These are phyloP conservation scores for Phialocephala sp. DNA, from an alignment of 2,329 filamentous ascomycete genomes.

Conservation along the genomic window DNA sequence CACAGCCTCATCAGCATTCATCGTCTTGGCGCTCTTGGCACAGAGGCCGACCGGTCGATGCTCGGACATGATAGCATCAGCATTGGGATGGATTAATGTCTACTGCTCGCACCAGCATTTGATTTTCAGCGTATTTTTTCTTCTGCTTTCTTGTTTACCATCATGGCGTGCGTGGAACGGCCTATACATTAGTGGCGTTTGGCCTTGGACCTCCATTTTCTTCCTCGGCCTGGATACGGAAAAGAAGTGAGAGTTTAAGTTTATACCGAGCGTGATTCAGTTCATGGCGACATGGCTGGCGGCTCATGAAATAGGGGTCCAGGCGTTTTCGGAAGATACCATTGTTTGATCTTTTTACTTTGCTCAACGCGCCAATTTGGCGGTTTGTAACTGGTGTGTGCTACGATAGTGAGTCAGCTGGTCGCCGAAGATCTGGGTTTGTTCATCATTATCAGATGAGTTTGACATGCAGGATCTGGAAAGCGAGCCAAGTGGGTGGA, in stretches of 20 bases:
- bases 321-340: slow-evolving; percentile 42
- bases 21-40: slow-evolving; percentile 38
- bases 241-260: slow-evolving; percentile 28
- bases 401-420: slow-evolving; percentile 30
- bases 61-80: slow-evolving; percentile 22
- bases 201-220: slow-evolving; percentile 20
- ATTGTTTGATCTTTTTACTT: slow-evolving; percentile 35
- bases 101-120: slow-evolving; percentile 31
- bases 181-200: slow-evolving; percentile 38
- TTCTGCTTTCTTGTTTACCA: slow-evolving; percentile 28
- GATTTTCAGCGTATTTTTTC: slow-evolving; percentile 34
- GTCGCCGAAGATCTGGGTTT: slow-evolving; percentile 11
- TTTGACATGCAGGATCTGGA: slow-evolving; percentile 12
- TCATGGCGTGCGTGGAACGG: slow-evolving; percentile 35
- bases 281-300: slow-evolving; percentile 15
- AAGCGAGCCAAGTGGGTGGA: not conserved
- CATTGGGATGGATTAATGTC: slow-evolving; percentile 36
- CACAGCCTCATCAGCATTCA: slow-evolving; percentile 41
- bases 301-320: slow-evolving; percentile 24
- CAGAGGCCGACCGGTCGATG: slow-evolving; percentile 36
- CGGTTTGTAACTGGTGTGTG: slow-evolving; percentile 28
- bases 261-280: slow-evolving; percentile 30
- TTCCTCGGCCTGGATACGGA: slow-evolving; percentile 28
- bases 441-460: slow-evolving; percentile 11
- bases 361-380: slow-evolving; percentile 14